These are phyloP conservation scores for Fusarium domesticum DNA, from an alignment of 2,329 filamentous ascomycete genomes.

Conservation along the genomic window DNA sequence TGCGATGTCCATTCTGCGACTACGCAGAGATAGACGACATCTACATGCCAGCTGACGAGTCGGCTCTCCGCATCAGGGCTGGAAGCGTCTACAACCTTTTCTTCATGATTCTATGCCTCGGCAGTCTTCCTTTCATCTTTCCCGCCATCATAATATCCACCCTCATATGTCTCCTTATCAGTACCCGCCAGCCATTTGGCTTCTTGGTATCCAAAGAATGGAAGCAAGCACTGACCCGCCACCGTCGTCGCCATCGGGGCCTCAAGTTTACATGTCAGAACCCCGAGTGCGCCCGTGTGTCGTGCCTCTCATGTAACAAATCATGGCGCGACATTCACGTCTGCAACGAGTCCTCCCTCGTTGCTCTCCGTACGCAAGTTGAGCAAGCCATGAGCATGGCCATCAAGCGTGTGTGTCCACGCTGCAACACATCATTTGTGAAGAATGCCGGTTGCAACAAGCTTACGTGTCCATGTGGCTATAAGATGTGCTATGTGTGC, in stretches of 20 bases:
- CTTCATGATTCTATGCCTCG: slow-evolving; percentile 52
- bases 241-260: slow-evolving; percentile 68
- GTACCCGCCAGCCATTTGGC: slow-evolving; percentile 42
- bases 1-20: slow-evolving; percentile 84
- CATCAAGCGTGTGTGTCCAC: slow-evolving; percentile 90
- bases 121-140: slow-evolving; percentile 55
- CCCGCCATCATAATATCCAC: slow-evolving; percentile 49
- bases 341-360: slow-evolving; percentile 79
- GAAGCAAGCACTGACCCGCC: slow-evolving; percentile 59
- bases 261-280: slow-evolving; percentile 75
- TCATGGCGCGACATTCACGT: slow-evolving; percentile 85
- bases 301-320: slow-evolving; percentile 79
- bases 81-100: slow-evolving; percentile 47
- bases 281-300: slow-evolving; percentile 63
- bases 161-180: slow-evolving; percentile 43
- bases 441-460: slow-evolving; percentile 96
- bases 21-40: slow-evolving; percentile 87
- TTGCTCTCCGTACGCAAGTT: slow-evolving; percentile 81
- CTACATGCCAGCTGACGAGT: slow-evolving; percentile 57
- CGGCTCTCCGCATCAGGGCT: slow-evolving; percentile 55
- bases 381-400: slow-evolving; percentile 92
- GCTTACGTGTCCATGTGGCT: slow-evolving; percentile 90
- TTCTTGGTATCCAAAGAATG: slow-evolving; percentile 47
- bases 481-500: slow-evolving; percentile 98
- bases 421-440: slow-evolving; percentile 88